These are phyloP conservation scores for Aspergillus pseudotamarii DNA, from an alignment of 2,329 filamentous ascomycete species.

Conservation along the genomic window DNA sequence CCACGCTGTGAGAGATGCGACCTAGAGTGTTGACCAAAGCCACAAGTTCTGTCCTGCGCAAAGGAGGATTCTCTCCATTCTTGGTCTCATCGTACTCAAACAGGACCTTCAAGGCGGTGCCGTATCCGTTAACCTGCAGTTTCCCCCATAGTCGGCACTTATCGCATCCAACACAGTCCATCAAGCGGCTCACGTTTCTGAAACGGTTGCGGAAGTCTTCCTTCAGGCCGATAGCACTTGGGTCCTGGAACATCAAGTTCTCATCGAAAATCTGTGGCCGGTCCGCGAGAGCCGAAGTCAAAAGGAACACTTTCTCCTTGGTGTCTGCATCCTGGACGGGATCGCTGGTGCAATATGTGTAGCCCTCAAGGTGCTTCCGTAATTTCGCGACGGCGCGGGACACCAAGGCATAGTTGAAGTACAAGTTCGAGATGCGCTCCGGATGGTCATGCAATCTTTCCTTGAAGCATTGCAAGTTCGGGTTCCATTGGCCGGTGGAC, in stretches of 20 bases:
- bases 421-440: constrained; percentile 93
- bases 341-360: constrained; percentile 92
- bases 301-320: constrained; percentile 75
- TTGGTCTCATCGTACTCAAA: constrained; percentile 84
- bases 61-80: constrained; percentile 65
- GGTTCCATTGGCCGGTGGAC: constrained; percentile 88
- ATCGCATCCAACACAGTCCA: constrained; percentile 98
- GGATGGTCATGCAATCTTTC: constrained; percentile 80
- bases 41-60: constrained; percentile 89
- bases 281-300: constrained; percentile 71
- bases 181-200: constrained; percentile 91
- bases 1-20: constrained; percentile 78
- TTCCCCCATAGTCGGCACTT: constrained; percentile 99
- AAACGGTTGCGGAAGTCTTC: constrained; percentile 98
- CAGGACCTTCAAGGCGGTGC: constrained; percentile 89
- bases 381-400: constrained; percentile 90
- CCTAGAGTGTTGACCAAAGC: constrained; percentile 93
- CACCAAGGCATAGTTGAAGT: constrained; percentile 98
- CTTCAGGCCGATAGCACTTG: constrained; percentile 71
- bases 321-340: constrained; percentile 75
- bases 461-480: constrained; percentile 87
- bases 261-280: constrained; percentile 86
- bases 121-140: constrained; percentile 91
- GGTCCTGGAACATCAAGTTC: constrained; percentile 84
- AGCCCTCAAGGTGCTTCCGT: constrained; percentile 75